A percentile compares a stretch with the other conserved stretches of the same genome.
phyloP scores from a whole-genome alignment of 257 asterid genomes.

The Solanum corneliomulleri region DNA sequence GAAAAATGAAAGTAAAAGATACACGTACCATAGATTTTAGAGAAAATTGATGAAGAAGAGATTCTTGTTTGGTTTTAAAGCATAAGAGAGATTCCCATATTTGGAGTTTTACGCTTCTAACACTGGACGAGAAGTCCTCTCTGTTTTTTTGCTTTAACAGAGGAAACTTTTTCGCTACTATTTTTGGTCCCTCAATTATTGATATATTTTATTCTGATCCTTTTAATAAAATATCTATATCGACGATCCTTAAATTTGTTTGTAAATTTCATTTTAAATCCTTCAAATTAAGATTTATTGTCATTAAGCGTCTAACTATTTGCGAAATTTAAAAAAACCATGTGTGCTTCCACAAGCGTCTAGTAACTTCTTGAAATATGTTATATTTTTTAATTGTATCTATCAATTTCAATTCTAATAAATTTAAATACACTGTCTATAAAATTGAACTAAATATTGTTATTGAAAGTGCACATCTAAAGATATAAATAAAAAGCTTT shows the following conservation, averaged over 20 bases:
- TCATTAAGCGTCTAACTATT: neutral
- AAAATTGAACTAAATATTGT: too few species aligned
- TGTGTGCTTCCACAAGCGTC: neutral
- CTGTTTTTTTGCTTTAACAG: neutral
- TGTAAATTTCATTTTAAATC: neutral
- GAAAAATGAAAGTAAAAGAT: neutral
- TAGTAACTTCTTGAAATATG: neutral
- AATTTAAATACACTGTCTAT: too few species aligned
- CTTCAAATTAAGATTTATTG: neutral
- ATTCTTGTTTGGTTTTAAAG: neutral
- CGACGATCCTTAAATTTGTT: neutral
- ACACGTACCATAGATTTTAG: neutral
- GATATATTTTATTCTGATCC: neutral
- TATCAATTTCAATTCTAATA: neutral
- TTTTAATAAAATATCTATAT: neutral
- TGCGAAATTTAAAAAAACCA: rapidly evolving
- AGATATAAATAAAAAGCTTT: too few species aligned
- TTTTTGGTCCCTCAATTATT: neutral
- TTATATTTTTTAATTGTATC: too few species aligned
- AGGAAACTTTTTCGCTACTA: neutral
- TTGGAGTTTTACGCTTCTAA: neutral
- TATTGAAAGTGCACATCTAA: rapidly evolving
- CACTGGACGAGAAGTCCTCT: neutral
- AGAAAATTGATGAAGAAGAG: neutral
- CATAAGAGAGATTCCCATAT: neutral